These are phyloP conservation scores for Kuraishia floccosa DNA, from an alignment of 805 yeast species.

Conservation along the genomic window DNA sequence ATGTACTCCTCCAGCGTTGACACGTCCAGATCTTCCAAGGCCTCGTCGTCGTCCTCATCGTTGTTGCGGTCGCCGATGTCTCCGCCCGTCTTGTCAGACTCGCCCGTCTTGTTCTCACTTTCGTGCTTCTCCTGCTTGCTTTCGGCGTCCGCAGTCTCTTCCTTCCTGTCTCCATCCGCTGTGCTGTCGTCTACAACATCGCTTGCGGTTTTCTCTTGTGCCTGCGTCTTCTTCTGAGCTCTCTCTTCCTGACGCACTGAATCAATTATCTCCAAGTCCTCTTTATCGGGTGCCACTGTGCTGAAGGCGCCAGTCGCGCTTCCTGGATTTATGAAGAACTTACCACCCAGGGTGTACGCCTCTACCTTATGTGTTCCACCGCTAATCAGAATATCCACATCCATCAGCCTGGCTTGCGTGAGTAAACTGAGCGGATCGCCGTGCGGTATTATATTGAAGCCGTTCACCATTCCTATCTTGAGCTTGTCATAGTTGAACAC, in stretches of 20 bases:
- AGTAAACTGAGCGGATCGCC: constrained; percentile 79
- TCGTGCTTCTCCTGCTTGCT: constrained; percentile 5
- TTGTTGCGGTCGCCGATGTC: constrained; percentile 5
- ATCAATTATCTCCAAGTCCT: constrained; percentile 30
- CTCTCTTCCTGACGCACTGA: constrained; percentile 17
- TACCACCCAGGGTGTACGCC: constrained; percentile 86
- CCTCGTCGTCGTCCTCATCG: constrained; percentile 10
- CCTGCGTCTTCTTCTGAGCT: constrained; percentile 8
- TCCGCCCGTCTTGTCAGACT: constrained; percentile 2
- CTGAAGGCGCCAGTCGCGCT: constrained; percentile 89
- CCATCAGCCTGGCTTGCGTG: constrained; percentile 78
- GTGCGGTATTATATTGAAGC: constrained; percentile 74
- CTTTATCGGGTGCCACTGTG: constrained; percentile 49
- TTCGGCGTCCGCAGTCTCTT: constrained; percentile 4
- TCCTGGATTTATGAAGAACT: constrained; percentile 93
- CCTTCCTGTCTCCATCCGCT: constrained; percentile 4
- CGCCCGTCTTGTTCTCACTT: neutral
- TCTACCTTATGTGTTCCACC: constrained; percentile 92
- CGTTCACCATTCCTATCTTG: constrained; percentile 77
- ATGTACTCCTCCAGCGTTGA: constrained; percentile 18
- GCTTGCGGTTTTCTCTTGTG: constrained; percentile 4
- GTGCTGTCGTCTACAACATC: constrained; percentile 3
- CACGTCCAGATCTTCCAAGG: constrained; percentile 7
- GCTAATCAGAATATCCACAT: constrained; percentile 84
- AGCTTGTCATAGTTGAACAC: constrained; percentile 61